Conservation (phyloP, 2,329 filamentous ascomycete genomes). For the Neocucurbitaria cava region DNA sequence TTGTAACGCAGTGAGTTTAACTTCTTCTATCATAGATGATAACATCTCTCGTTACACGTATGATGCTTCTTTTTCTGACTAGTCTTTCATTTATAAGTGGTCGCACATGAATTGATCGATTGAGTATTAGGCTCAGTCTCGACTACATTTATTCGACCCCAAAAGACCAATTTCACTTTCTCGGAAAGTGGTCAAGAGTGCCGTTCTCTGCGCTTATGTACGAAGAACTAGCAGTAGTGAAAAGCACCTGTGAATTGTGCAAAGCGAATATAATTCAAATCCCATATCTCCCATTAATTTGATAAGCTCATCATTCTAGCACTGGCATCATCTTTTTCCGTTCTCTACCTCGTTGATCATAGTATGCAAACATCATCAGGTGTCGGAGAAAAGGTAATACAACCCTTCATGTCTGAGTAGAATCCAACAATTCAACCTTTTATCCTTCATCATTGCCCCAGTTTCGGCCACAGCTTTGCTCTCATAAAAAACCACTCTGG, state of each 20-base stretch:
- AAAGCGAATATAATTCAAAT: neutral
- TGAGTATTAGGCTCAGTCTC: too few relatives aligned
- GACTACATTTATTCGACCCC: too few relatives aligned
- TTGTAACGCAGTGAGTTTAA: neutral
- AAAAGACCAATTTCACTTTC: too few relatives aligned
- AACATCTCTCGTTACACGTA: neutral
- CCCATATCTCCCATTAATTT: neutral
- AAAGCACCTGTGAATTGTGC: neutral
- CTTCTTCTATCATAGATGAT: neutral
- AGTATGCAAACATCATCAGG: too few relatives aligned
- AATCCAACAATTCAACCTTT: neutral
- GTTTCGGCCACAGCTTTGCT: too few relatives aligned
- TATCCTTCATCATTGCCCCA: neutral
- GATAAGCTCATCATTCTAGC: too few relatives aligned
- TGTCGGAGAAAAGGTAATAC: too few relatives aligned
- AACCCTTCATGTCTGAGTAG: neutral
- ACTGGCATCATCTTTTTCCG: too few relatives aligned
- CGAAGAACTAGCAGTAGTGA: neutral
- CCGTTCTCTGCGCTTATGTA: too few relatives aligned
- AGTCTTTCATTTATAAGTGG: neutral
- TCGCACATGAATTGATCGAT: neutral
- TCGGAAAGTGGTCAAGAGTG: too few relatives aligned
- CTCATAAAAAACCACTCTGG: too few relatives aligned
- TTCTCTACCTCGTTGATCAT: too few relatives aligned
- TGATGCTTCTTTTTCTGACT: neutral